These are phyloP conservation scores for Tolypocladium tropicale DNA, from an alignment of 2,329 filamentous ascomycete species.

Conservation along the genomic window DNA sequence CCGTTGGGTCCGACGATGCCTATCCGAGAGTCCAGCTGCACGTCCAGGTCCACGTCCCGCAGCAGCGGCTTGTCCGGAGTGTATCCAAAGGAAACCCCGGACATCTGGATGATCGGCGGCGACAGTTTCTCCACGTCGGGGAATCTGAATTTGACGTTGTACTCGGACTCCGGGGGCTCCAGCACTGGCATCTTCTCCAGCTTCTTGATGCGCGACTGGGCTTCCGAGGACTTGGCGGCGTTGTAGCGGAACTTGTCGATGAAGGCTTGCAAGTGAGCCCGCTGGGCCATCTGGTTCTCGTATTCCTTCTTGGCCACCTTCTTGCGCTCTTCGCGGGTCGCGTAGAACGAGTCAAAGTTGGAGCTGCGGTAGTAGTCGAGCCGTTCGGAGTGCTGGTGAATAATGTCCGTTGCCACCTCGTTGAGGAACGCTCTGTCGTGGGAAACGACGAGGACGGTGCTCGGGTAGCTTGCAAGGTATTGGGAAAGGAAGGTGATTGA, in stretches of 20 bases:
- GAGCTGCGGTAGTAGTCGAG: constrained; percentile 98
- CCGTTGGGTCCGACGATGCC: constrained; percentile 99
- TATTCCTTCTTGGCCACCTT: constrained; percentile 97
- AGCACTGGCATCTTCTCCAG: constrained; percentile 93
- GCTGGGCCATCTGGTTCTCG: constrained; percentile 92
- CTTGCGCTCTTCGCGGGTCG: constrained; percentile 90
- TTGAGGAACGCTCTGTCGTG: constrained; percentile 99
- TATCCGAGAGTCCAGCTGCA: constrained; percentile 95
- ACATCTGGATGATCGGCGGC: constrained; percentile 97
- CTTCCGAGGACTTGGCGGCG: constrained; percentile 95
- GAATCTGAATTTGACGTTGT: constrained; percentile 94
- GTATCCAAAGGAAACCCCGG: constrained; percentile 85
- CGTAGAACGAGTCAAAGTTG: constrained; percentile 96
- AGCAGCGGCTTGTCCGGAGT: constrained; percentile 68
- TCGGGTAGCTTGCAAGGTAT: constrained; percentile 89
- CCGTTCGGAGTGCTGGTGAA: constrained; percentile 94
- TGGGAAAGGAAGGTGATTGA: constrained; percentile 96
- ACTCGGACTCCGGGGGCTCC: constrained; percentile 83
- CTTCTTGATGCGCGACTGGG: constrained; percentile 98
- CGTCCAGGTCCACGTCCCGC: constrained; percentile 82
- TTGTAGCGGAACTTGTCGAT: constrained; percentile 99
- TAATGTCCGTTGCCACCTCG: constrained; percentile 97
- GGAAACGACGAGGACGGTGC: constrained; percentile 89
- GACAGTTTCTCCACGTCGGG: constrained; percentile 96
- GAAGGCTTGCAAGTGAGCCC: constrained; percentile 90